Conservation (phyloP, 345 rosid genomes). For the Anacardium occidentale region DNA sequence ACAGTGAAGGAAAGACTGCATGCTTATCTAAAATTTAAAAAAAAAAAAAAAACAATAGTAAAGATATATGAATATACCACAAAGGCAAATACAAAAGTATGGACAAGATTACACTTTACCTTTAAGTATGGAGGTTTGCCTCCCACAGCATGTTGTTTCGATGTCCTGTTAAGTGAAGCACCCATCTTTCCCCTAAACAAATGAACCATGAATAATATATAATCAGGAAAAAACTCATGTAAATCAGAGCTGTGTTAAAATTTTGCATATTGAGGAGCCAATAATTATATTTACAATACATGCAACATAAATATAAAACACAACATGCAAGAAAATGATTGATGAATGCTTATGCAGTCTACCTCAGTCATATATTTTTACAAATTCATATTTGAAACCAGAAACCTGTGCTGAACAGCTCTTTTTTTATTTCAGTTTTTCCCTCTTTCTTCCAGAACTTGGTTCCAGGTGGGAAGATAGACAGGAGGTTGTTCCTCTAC, state of each 20-base stretch:
- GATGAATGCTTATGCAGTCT: neutral
- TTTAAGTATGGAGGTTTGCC: constrained; percentile 69
- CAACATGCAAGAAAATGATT: neutral
- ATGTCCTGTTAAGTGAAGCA: constrained; percentile 60
- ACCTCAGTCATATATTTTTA: neutral
- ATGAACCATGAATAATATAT: constrained; percentile 13
- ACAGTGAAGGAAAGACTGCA: neutral
- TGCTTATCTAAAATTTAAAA: neutral
- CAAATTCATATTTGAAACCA: neutral
- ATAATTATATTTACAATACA: neutral
- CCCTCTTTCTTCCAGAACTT: neutral
- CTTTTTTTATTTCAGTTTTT: neutral
- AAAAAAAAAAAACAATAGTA: neutral
- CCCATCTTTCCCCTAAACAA: constrained; percentile 76
- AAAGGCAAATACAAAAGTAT: neutral
- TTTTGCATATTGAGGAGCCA: neutral
- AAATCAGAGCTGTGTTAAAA: neutral
- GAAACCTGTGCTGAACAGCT: neutral
- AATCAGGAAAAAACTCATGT: neutral
- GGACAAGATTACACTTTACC: constrained; percentile 33
- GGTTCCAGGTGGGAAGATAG: neutral
- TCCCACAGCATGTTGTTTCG: constrained; percentile 45
- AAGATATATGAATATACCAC: neutral
- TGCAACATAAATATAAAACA: neutral
- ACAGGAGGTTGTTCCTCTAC: neutral